Evolutionary conservation across 306 rosid species (phyloP).

Genomic region (Phaseolus lunatus): DNA sequence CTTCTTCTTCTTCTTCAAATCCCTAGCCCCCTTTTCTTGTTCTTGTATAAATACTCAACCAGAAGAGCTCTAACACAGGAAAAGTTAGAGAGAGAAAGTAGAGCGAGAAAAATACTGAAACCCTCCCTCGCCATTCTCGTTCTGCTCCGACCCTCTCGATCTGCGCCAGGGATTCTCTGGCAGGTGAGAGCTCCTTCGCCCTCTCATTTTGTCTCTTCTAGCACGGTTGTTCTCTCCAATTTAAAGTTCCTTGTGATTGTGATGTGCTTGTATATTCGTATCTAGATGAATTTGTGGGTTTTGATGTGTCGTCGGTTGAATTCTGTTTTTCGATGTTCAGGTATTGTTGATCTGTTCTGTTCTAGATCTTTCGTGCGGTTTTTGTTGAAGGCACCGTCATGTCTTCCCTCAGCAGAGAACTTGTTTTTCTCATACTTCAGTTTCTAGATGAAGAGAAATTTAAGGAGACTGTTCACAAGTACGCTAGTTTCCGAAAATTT

Average conservation of each 20-base stretch:
- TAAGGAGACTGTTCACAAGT: conserved; percentile 97
- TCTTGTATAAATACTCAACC: conserved; percentile 76
- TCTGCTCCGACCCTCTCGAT: conserved; percentile 71
- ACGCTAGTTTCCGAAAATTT: conserved; percentile 31
- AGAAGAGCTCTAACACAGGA: conserved; percentile 54
- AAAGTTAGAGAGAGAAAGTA: conserved; percentile 78
- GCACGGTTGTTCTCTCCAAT: conserved; percentile 33
- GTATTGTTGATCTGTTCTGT: conserved; percentile 68
- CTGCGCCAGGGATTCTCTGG: conserved; percentile 57
- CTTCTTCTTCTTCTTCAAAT: conserved; percentile 64
- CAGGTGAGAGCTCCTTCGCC: conserved; percentile 51
- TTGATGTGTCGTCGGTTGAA: conserved; percentile 34
- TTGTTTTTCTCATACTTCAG: conserved; percentile 99
- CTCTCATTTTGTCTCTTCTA: conserved; percentile 42
- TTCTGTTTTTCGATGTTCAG: conserved; percentile 51
- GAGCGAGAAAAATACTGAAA: conserved; percentile 62
- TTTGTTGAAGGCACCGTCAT: conserved; percentile 56
- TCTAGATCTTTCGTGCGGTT: conserved; percentile 58
- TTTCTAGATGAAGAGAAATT: conserved; percentile 99
- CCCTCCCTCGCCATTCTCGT: conserved; percentile 50
- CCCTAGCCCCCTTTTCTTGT: conserved; percentile 69
- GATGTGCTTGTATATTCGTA: conserved; percentile 2
- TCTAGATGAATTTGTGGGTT: background rate
- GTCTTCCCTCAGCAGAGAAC: conserved; percentile 99
- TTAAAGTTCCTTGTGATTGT: conserved; percentile 30